Conservation (phyloP, 2,329 filamentous ascomycete species). For the Fusarium virguliforme region DNA sequence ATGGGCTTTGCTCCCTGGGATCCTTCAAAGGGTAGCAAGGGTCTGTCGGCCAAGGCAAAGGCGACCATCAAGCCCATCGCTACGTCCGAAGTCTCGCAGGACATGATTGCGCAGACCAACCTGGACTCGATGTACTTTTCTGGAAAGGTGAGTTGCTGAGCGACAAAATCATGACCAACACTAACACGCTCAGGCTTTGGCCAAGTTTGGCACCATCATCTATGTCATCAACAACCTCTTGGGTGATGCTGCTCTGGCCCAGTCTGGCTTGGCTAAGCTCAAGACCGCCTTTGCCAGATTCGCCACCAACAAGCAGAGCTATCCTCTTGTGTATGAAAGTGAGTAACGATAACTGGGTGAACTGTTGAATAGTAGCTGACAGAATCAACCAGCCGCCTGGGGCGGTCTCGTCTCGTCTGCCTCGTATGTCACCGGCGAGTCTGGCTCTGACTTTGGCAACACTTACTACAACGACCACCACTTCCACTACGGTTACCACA, state of each 20-base stretch:
- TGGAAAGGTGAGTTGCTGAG: slow-evolving; percentile 76
- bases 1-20: slow-evolving; percentile 89
- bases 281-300: slow-evolving; percentile 79
- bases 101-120: slow-evolving; percentile 81
- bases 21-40: slow-evolving; percentile 65
- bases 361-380: slow-evolving; percentile 34
- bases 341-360: slow-evolving; percentile 48
- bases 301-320: slow-evolving; percentile 77
- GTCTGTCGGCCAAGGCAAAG: slow-evolving; percentile 70
- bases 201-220: slow-evolving; percentile 81
- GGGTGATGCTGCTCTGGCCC: slow-evolving; percentile 70
- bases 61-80: slow-evolving; percentile 74
- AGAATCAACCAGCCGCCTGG: slow-evolving; percentile 71
- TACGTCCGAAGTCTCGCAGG: slow-evolving; percentile 80
- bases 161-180: background rate
- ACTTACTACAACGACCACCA: slow-evolving; percentile 85
- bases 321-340: slow-evolving; percentile 76
- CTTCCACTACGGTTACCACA: slow-evolving; percentile 90
- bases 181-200: slow-evolving; percentile 68
- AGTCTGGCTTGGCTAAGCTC: slow-evolving; percentile 72
- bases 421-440: slow-evolving; percentile 78
- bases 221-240: slow-evolving; percentile 77
- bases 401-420: slow-evolving; percentile 85
- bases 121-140: slow-evolving; percentile 93
- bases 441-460: slow-evolving; percentile 89